phyloP scores from a whole-genome alignment of 805 yeast species.

The Kuraishia hungarica region DNA sequence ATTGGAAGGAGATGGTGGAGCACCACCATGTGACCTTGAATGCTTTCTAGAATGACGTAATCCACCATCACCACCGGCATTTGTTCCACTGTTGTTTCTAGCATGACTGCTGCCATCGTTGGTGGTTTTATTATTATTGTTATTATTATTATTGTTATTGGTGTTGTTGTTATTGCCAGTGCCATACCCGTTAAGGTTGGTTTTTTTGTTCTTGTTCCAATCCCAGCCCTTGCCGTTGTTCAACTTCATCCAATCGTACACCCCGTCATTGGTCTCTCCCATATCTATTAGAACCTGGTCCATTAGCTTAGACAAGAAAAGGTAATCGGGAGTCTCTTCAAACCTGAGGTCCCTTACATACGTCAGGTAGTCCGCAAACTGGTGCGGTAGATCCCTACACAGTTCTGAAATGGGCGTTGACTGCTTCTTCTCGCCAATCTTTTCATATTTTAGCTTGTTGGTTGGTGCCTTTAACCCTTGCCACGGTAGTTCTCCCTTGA shows the following conservation, averaged over 20 bases:
- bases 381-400: slow-evolving; percentile 58
- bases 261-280: slow-evolving; percentile 55
- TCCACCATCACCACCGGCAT: background rate
- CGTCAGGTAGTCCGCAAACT: slow-evolving; percentile 66
- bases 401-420: slow-evolving; percentile 55
- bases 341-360: slow-evolving; percentile 62
- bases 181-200: slow-evolving; percentile 77
- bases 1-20: slow-evolving; percentile 13
- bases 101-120: slow-evolving; percentile 8
- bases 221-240: slow-evolving; percentile 83
- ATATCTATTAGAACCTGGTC: slow-evolving; percentile 48
- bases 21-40: slow-evolving; percentile 11
- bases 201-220: slow-evolving; percentile 63
- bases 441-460: slow-evolving; percentile 76
- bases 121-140: slow-evolving; percentile 9
- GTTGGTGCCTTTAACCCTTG: slow-evolving; percentile 86
- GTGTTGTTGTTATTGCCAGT: slow-evolving; percentile 18
- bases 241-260: slow-evolving; percentile 75
- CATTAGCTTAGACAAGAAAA: slow-evolving; percentile 53
- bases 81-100: slow-evolving; percentile 11
- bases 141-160: slow-evolving; percentile 11
- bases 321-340: slow-evolving; percentile 77
- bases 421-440: slow-evolving; percentile 75
- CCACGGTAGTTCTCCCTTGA: slow-evolving; percentile 80
- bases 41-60: background rate